Base-by-base conservation (phyloP, 1,284 basidiomycete genomes). In the Papiliotrema fonsecae region DNA sequence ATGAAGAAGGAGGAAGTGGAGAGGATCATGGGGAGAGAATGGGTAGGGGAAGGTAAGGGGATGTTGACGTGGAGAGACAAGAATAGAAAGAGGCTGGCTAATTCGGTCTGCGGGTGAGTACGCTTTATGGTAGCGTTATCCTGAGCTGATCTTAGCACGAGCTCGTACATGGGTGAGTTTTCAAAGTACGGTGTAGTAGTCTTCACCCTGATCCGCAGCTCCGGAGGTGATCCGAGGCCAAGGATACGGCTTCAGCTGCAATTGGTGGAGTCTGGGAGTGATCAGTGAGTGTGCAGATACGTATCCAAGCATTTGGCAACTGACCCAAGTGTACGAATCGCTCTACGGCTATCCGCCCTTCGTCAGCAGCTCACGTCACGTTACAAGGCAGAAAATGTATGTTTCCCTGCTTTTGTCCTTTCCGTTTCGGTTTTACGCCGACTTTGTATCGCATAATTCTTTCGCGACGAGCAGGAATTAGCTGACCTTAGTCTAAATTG, bases 231-330 rank as follows among this genome's bases (percentile, higher is more conserved):
- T 98, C 61, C 82, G 91, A 31, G 78, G 78, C 0, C 60, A 72
- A 65, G 93, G 92, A 22, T 97, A 97, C 73, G 85, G 88, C 41
- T 93, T 88, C 73, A 87, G 86, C 30, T 96, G 90, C 69, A 93
- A 97, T 68, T 97, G 92, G 92, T 97, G 94, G 93, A 91, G 88
- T 69, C 79, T 97, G 42, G 92, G 92, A 21, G 86, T 94, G 47
- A 94, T 96, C 67, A 64, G 70, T 69, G 44, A 85, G 90, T 51
- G 56, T 58, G 38, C 26, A 31, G 38, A n/a, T 39, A 10, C 22
- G n/a, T 21, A 18, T 22, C 36, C 49, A 6, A 21, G 27, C 18
- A 6, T 11, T 11, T 16, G 21, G 47, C 42, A 24, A 38, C 39
- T 52, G 26, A 53, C 51, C 14, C 19, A 44, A 64, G 65, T 62